These are phyloP conservation scores for Candida yuanshanica DNA, from an alignment of 805 yeast species.

Conservation along the genomic window DNA sequence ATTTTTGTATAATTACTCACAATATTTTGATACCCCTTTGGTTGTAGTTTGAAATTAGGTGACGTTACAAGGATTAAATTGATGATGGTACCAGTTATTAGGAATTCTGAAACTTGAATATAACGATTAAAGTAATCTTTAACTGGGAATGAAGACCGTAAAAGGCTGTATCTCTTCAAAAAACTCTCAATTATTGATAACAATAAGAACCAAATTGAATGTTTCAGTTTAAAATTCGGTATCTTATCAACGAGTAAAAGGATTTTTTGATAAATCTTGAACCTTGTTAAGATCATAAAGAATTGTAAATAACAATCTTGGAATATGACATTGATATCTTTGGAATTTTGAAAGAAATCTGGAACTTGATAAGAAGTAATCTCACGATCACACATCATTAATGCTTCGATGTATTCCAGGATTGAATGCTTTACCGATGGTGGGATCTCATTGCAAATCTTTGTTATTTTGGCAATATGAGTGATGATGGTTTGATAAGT, in stretches of 20 bases:
- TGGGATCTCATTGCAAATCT: slow-evolving; percentile 17
- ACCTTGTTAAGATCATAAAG: slow-evolving; percentile 10
- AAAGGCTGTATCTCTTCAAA: slow-evolving; percentile 14
- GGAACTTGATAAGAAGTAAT: slow-evolving; percentile 16
- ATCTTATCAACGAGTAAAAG: slow-evolving; percentile 4
- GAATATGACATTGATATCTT: slow-evolving; percentile 12
- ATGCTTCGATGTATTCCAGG: slow-evolving; percentile 14
- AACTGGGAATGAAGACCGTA: slow-evolving; percentile 11
- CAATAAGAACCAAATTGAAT: slow-evolving; percentile 18
- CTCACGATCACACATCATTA: slow-evolving; percentile 18
- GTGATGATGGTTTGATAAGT: slow-evolving; percentile 15
- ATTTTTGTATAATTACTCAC: slow-evolving; percentile 10
- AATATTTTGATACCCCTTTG: slow-evolving; percentile 10
- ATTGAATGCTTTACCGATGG: slow-evolving; percentile 6
- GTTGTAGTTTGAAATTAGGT: slow-evolving; percentile 11
- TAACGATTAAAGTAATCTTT: slow-evolving; percentile 11
- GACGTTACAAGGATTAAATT: slow-evolving; percentile 7
- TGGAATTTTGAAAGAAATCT: slow-evolving; percentile 10
- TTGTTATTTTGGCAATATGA: slow-evolving; percentile 17
- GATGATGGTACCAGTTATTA: slow-evolving; percentile 10
- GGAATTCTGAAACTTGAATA: slow-evolving; percentile 10
- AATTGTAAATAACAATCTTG: slow-evolving; percentile 16
- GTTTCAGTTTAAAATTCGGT: slow-evolving; percentile 4
- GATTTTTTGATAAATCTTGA: slow-evolving; percentile 14
- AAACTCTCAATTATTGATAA: slow-evolving; percentile 19